Evolutionary conservation across 306 rosid genomes (phyloP).

Genomic region (Potentilla sterilis): DNA sequence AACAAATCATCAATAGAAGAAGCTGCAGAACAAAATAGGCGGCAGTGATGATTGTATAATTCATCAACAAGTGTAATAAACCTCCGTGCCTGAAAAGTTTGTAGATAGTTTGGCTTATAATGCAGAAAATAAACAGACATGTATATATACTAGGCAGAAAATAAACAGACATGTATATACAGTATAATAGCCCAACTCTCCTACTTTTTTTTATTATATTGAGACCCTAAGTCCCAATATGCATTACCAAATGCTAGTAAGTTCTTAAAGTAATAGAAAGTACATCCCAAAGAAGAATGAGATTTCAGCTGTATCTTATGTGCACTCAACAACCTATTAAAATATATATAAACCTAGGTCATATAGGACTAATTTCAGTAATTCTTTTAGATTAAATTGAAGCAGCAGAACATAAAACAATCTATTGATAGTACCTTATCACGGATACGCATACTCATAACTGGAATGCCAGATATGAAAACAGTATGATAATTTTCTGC

Average conservation of each 20-base stretch:
- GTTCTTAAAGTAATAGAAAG: neutral
- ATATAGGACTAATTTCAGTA: neutral
- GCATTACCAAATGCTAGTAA: neutral
- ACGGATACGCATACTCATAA: conserved; percentile 90
- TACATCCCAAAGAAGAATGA: neutral
- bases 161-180: neutral
- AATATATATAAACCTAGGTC: neutral
- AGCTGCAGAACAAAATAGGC: conserved; percentile 75
- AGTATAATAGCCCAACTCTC: neutral
- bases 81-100: conserved; percentile 69
- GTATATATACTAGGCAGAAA: neutral
- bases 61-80: conserved; percentile 92
- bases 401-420: neutral
- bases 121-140: neutral
- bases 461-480: conserved; percentile 79
- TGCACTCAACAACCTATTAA: neutral
- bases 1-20: conserved; percentile 83
- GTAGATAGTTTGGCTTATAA: conserved; percentile 10
- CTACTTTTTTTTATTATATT: neutral
- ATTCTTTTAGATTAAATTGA: neutral
- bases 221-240: neutral
- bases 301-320: neutral
- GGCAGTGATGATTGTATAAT: conserved; percentile 87
- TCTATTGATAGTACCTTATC: conserved; percentile 61
- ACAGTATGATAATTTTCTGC: conserved; percentile 90